Evolutionary conservation across 495 filamentous ascomycete species (phyloP).

Genomic region (Neurospora sublineolata): DNA sequence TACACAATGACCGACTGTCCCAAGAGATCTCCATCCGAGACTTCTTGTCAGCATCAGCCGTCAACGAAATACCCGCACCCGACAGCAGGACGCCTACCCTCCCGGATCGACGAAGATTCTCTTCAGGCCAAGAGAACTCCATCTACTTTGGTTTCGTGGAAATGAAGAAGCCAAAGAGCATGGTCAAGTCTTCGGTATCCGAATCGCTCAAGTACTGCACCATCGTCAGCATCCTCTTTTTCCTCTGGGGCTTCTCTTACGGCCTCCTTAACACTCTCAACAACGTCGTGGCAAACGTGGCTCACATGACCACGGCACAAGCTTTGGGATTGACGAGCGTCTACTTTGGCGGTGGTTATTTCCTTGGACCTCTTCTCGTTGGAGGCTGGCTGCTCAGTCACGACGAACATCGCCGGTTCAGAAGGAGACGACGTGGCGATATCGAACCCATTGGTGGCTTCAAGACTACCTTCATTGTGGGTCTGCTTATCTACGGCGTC

Average conservation of each 20-base stretch:
- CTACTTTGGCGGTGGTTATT: conserved; percentile 45
- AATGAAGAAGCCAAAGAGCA: conserved; percentile 63
- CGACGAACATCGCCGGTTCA: conserved; percentile 35
- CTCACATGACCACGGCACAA: conserved; percentile 22
- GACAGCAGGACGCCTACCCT: neutral
- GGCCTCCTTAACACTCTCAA: conserved; percentile 62
- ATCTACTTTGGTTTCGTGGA: conserved; percentile 75
- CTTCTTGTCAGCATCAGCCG: neutral
- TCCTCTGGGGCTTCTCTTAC: conserved; percentile 83
- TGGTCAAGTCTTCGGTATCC: conserved; percentile 44
- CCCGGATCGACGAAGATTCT: neutral
- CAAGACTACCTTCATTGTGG: conserved; percentile 55
- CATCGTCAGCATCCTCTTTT: conserved; percentile 68
- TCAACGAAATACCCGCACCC: neutral
- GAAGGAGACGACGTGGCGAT: neutral
- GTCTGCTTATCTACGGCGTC: conserved; percentile 41
- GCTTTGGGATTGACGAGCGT: conserved; percentile 26
- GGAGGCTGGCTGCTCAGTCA: conserved; percentile 53
- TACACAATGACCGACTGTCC: neutral
- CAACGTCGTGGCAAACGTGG: conserved; percentile 35
- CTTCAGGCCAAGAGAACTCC: conserved; percentile 3
- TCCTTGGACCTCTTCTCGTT: conserved; percentile 53
- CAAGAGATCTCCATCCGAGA: conserved; percentile 3
- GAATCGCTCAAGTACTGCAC: conserved; percentile 41
- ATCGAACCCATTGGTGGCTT: conserved; percentile 34